phyloP scores from a whole-genome alignment of 1,139 yeast genomes.

The Nakaseomyces glabratus region DNA sequence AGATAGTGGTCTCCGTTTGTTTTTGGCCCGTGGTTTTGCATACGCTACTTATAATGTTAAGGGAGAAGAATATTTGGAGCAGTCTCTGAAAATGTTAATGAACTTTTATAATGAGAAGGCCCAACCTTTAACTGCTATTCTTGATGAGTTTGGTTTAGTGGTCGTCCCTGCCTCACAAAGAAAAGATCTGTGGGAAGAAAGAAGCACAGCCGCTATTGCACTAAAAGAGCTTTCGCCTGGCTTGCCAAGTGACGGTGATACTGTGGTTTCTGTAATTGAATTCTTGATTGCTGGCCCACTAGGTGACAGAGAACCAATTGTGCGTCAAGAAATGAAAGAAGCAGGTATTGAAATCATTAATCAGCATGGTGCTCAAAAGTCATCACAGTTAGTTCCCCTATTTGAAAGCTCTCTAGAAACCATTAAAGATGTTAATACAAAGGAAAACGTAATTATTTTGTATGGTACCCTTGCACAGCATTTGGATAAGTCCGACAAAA shows the following conservation, averaged over 20 bases:
- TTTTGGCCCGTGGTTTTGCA: slow-evolving; percentile 57
- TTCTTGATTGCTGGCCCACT: slow-evolving; percentile 58
- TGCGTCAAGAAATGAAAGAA: slow-evolving; percentile 74
- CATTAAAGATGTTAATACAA: slow-evolving; percentile 51
- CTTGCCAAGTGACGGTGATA: slow-evolving; percentile 31
- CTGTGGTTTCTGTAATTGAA: slow-evolving; percentile 44
- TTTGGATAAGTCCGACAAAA: slow-evolving; percentile 51
- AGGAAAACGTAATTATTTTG: slow-evolving; percentile 73
- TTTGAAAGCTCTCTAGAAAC: slow-evolving; percentile 47
- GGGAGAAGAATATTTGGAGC: not conserved
- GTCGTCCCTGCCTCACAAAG: slow-evolving; percentile 52
- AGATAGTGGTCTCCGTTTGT: slow-evolving; percentile 58
- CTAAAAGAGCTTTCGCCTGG: slow-evolving; percentile 50
- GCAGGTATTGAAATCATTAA: slow-evolving; percentile 75
- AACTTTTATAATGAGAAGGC: slow-evolving; percentile 50
- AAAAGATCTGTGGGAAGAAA: slow-evolving; percentile 72
- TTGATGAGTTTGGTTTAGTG: slow-evolving; percentile 73
- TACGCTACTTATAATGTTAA: slow-evolving; percentile 29
- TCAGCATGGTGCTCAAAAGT: slow-evolving; percentile 50
- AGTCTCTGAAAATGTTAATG: slow-evolving; percentile 37
- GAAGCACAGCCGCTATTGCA: slow-evolving; percentile 73
- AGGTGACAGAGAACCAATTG: slow-evolving; percentile 65
- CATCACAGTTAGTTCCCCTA: slow-evolving; percentile 66
- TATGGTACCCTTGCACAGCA: slow-evolving; percentile 87
- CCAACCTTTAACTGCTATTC: slow-evolving; percentile 66